A percentile compares a stretch with the other conserved stretches of the same genome.
phyloP scores from a whole-genome alignment of 352 stramenopile genomes.

The Globisporangium spiculum region DNA sequence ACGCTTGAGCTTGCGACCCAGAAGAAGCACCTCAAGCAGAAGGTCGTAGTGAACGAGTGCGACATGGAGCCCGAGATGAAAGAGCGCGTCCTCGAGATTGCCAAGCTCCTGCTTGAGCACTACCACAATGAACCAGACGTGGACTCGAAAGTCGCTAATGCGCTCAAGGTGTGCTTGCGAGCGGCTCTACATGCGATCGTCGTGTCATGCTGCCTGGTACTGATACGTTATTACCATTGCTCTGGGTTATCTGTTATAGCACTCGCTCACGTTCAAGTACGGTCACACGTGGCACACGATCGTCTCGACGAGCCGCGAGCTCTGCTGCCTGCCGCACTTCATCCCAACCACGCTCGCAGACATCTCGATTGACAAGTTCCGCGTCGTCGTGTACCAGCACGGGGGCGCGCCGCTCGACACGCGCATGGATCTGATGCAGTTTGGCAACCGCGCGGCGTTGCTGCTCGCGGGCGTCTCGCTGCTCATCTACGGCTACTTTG shows the following conservation, averaged over 20 bases:
- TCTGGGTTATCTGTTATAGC: slow-evolving; percentile 21
- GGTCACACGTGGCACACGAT: slow-evolving; percentile 73
- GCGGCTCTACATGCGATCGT: background rate
- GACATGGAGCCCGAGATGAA: slow-evolving; percentile 58
- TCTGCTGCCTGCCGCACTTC: slow-evolving; percentile 56
- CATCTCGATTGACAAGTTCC: slow-evolving; percentile 48
- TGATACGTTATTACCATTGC: background rate
- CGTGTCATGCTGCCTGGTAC: background rate
- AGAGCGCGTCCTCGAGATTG: slow-evolving; percentile 30
- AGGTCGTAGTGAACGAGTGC: slow-evolving; percentile 23
- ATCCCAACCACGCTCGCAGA: slow-evolving; percentile 43
- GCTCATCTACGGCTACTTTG: slow-evolving; percentile 58
- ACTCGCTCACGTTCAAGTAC: slow-evolving; percentile 58
- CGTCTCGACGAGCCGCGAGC: slow-evolving; percentile 45
- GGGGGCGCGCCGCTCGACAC: slow-evolving; percentile 47
- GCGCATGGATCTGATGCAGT: slow-evolving; percentile 52
- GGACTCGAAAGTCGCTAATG: slow-evolving; percentile 50
- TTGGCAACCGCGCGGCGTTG: slow-evolving; percentile 56
- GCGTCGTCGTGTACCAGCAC: slow-evolving; percentile 73
- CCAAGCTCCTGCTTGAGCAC: slow-evolving; percentile 40
- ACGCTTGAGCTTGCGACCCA: slow-evolving; percentile 26
- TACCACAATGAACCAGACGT: slow-evolving; percentile 32
- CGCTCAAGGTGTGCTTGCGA: slow-evolving; percentile 42
- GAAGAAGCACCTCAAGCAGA: slow-evolving; percentile 43
- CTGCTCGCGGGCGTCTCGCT: slow-evolving; percentile 60